phyloP scores from a whole-genome alignment of 2,329 filamentous ascomycete species.

The Fusarium sp. region DNA sequence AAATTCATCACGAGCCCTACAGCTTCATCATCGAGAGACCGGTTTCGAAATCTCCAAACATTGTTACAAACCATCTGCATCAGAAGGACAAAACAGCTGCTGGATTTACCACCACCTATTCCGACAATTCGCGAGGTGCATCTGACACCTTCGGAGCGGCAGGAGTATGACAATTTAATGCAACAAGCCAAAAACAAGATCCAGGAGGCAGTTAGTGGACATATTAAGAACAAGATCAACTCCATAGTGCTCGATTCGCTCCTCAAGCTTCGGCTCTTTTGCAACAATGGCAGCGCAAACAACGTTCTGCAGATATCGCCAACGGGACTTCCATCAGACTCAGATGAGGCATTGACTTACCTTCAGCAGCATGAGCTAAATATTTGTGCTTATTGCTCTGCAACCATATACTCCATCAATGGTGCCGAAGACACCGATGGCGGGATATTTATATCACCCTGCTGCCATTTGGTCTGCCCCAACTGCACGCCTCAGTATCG shows the following conservation, averaged over 20 bases:
- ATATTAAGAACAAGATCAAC: background rate
- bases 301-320: background rate
- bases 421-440: background rate
- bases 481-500: background rate
- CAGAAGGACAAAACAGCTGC: background rate
- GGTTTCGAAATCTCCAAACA: background rate
- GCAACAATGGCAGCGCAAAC: background rate
- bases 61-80: background rate
- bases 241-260: background rate
- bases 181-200: background rate
- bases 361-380: background rate
- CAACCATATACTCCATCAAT: background rate
- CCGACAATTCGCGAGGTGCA: accelerated
- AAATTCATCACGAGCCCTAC: background rate
- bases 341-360: background rate
- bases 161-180: accelerated
- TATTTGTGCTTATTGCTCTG: background rate
- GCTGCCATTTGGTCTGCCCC: background rate
- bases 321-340: background rate
- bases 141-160: background rate
- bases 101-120: accelerated
- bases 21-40: accelerated
- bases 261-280: background rate
- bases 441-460: background rate
- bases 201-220: background rate